Evolutionary conservation across 108 stramenopile species (phyloP).

Genomic region (Cyclostephanos invisitatus): DNA sequence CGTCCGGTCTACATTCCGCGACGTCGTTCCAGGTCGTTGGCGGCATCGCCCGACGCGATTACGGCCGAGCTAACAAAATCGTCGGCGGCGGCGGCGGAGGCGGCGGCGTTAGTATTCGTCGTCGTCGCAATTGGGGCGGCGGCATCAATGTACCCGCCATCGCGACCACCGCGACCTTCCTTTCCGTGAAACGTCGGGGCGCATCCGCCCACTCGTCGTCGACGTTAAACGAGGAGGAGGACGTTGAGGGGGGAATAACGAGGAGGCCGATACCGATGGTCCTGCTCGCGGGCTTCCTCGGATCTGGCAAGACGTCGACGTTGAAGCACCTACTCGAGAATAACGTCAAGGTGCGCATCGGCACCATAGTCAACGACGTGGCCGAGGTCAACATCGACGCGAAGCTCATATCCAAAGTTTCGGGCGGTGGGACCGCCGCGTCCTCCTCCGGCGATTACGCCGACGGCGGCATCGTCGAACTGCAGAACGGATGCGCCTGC

Average conservation of each 20-base stretch:
- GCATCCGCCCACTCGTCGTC: not conserved
- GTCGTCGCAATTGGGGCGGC: not conserved
- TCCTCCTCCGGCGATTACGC: too few relatives aligned
- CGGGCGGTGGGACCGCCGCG: too few relatives aligned
- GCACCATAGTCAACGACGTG: conserved; percentile 97
- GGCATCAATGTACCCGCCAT: not conserved
- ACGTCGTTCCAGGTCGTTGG: too few relatives aligned
- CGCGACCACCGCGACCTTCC: not conserved
- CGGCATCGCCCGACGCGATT: not conserved
- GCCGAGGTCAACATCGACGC: conserved; percentile 97
- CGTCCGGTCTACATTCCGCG: not conserved
- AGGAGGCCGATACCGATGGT: conserved; percentile 74
- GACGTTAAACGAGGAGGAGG: not conserved
- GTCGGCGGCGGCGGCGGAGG: not conserved
- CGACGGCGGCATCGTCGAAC: conserved; percentile 63
- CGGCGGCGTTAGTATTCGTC: not conserved
- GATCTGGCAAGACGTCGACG: conserved; percentile 93
- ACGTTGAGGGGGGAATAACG: not conserved
- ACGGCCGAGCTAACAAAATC: too few relatives aligned
- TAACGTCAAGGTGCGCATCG: conserved; percentile 65
- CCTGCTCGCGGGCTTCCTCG: conserved; percentile 93
- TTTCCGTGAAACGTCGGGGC: not conserved
- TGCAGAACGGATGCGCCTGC: conserved; percentile 95
- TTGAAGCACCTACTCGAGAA: conserved; percentile 88
- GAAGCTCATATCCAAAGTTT: conserved; percentile 66